Evolutionary conservation across 495 filamentous ascomycete genomes (phyloP), one percentile per base, ranked within the genome.

Genomic region (Margaritispora aquatica): DNA sequence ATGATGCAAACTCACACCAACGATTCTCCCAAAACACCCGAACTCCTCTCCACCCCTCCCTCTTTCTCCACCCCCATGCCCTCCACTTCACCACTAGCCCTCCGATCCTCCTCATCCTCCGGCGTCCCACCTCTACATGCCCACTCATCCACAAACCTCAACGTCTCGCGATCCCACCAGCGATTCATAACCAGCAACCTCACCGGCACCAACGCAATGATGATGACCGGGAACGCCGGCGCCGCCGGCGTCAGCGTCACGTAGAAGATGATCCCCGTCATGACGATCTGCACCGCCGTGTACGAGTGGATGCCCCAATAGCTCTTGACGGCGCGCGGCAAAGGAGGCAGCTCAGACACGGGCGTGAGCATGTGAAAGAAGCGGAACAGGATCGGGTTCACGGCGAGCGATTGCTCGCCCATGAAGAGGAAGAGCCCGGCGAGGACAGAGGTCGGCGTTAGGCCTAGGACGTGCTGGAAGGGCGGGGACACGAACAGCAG

Each of bases 361-460:
- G 86, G 85, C 0, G 86, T 87, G 10, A 88, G 71, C 11, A 89
- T 70, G 57, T 86, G 75, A 61, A 83, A 84, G 53, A 83, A 80
- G 13, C 84, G 81, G 60, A 78, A 82, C 9, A 89, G 69, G 34
- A 88, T 86, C 0, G 85, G 85, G 62, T 88, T 89, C 8, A 86
- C 80, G 13, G 77, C 78, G n/a, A 88, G 70, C 46, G 81, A 84
- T 62, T 89, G 86, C 62, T 88, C 84, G 10, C 84, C 86, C 86
- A 88, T 88, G 69, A 87, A 89, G 54, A 89, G 70, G 66, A 88
- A 88, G 13, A 88, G 70, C 0, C 85, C 86, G 0, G 85, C 86
- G 1, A 88, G 73, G 7, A 88, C 86, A 38, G 81, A 84, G 1
- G 84, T 88, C 0, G 84, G 85, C 0, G 86, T 88, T 57, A 88